Conservation (phyloP, 2,329 filamentous ascomycete species). For the Calonectria henricotiae region DNA sequence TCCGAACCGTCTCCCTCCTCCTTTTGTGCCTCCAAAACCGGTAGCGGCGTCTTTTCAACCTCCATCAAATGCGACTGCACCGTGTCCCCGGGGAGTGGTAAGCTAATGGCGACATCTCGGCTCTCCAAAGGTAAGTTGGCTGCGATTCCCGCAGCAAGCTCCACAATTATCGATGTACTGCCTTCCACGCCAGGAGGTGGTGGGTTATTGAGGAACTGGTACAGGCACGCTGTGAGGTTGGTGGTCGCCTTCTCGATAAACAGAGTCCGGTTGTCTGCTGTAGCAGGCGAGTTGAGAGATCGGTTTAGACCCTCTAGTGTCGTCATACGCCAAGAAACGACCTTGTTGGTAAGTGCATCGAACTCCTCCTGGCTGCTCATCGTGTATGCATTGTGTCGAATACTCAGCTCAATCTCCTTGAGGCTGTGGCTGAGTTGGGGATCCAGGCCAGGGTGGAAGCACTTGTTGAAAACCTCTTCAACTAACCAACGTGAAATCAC, state of each 20-base stretch:
- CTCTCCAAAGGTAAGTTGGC: conserved; percentile 92
- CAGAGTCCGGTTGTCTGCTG: conserved; percentile 76
- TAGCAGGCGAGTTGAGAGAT: conserved; percentile 76
- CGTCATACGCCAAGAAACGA: conserved; percentile 93
- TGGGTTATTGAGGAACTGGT: conserved; percentile 82
- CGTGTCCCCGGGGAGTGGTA: conserved; percentile 83
- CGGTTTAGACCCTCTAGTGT: conserved; percentile 92
- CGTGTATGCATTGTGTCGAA: conserved; percentile 83
- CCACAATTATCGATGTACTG: conserved; percentile 92
- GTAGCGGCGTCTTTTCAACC: conserved; percentile 81
- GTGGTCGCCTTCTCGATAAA: conserved; percentile 81
- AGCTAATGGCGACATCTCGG: conserved; percentile 89
- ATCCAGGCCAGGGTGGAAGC: conserved; percentile 93
- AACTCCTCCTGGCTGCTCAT: conserved; percentile 88
- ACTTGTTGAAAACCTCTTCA: conserved; percentile 91
- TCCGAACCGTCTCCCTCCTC: conserved; percentile 62
- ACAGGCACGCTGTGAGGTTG: conserved; percentile 79
- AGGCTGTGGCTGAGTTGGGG: conserved; percentile 82
- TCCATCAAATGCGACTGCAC: conserved; percentile 88
- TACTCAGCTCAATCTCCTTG: conserved; percentile 90
- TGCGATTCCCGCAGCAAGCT: conserved; percentile 89
- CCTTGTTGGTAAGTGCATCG: conserved; percentile 88
- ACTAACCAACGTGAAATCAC: conserved; percentile 92
- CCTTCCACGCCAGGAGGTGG: conserved; percentile 88
- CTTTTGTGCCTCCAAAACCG: conserved; percentile 70